Evolutionary conservation across 768 basidiomycete genomes (phyloP).

Genomic region (Amanita subjunquillea): DNA sequence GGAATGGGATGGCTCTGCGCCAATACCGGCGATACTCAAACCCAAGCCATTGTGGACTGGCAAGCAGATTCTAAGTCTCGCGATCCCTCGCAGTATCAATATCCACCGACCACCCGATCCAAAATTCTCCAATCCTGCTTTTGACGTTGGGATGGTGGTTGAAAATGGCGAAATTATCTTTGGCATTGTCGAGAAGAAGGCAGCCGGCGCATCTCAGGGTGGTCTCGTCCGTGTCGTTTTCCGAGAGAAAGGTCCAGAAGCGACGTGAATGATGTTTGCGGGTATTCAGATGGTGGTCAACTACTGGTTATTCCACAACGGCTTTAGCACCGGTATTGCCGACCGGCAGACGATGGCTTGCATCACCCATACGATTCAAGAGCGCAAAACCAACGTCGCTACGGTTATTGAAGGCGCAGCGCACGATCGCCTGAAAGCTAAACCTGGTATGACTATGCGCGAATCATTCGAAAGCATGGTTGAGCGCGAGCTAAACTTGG

Average conservation of each 20-base stretch:
- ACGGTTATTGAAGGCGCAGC: too few relatives aligned
- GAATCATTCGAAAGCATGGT: too few relatives aligned
- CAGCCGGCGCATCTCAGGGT: slow-evolving; percentile 89
- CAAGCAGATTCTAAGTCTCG: slow-evolving; percentile 89
- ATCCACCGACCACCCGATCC: slow-evolving; percentile 75
- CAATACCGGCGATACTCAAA: slow-evolving; percentile 92
- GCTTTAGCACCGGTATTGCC: slow-evolving; percentile 98
- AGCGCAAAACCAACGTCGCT: too few relatives aligned
- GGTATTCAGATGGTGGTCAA: slow-evolving; percentile 95
- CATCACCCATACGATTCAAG: too few relatives aligned
- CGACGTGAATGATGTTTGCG: slow-evolving; percentile 84
- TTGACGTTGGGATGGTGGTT: slow-evolving; percentile 91
- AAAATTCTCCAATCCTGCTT: slow-evolving; percentile 68
- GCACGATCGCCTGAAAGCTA: too few relatives aligned
- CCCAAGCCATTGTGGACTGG: slow-evolving; percentile 98
- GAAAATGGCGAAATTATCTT: slow-evolving; percentile 96
- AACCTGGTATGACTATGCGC: too few relatives aligned
- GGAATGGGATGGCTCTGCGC: slow-evolving; percentile 91
- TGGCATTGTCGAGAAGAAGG: slow-evolving; percentile 96
- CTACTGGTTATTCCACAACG: slow-evolving; percentile 97
- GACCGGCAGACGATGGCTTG: slow-evolving; percentile 79
- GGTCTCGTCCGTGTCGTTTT: slow-evolving; percentile 96
- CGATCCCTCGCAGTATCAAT: slow-evolving; percentile 95
- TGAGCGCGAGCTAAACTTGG: too few relatives aligned
- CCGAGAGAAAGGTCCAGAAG: slow-evolving; percentile 93